A percentile compares a stretch with the other conserved stretches of the same genome.
These are phyloP conservation scores for Aspergillus calidoustus DNA, from an alignment of 2,329 filamentous ascomycete species.

Conservation along the genomic window DNA sequence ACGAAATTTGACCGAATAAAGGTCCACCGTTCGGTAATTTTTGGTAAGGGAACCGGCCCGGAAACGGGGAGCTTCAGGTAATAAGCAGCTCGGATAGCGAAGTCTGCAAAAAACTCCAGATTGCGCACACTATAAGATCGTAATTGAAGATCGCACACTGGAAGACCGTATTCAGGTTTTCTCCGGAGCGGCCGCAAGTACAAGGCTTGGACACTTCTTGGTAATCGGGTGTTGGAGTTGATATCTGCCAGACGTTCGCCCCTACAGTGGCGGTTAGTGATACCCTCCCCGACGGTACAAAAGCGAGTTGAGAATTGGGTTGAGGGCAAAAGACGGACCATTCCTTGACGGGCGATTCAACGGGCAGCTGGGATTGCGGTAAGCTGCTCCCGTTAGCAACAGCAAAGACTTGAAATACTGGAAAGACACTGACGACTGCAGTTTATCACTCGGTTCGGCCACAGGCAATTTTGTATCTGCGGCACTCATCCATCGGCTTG, in stretches of 20 bases:
- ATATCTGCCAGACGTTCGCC: slow-evolving; percentile 41
- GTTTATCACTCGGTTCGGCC: background rate
- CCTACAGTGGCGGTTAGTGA: slow-evolving; percentile 31
- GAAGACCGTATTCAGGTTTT: slow-evolving; percentile 73
- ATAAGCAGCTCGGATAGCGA: slow-evolving; percentile 91
- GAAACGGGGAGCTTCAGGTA: slow-evolving; percentile 85
- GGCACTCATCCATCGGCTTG: background rate
- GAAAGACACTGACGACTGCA: background rate
- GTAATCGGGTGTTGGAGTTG: slow-evolving; percentile 60
- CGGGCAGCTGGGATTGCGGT: background rate
- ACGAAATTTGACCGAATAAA: slow-evolving; percentile 88
- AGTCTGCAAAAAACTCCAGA: slow-evolving; percentile 92
- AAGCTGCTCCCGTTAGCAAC: background rate
- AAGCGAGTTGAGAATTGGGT: background rate
- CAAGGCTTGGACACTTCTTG: slow-evolving; percentile 80
- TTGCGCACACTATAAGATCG: slow-evolving; percentile 90
- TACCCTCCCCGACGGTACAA: background rate
- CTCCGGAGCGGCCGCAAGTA: slow-evolving; percentile 85
- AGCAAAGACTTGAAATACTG: background rate
- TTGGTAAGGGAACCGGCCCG: slow-evolving; percentile 83
- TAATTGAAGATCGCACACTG: slow-evolving; percentile 87
- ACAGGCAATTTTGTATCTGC: background rate
- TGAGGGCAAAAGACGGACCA: slow-evolving; percentile 9
- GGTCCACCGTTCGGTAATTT: slow-evolving; percentile 91
- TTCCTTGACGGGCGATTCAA: slow-evolving; percentile 3